Percentiles rank a stretch among this genome's conserved stretches.
These are phyloP conservation scores for Sporodiniella umbellata DNA, from an alignment of 371 early-diverging fungal species.

Conservation along the genomic window DNA sequence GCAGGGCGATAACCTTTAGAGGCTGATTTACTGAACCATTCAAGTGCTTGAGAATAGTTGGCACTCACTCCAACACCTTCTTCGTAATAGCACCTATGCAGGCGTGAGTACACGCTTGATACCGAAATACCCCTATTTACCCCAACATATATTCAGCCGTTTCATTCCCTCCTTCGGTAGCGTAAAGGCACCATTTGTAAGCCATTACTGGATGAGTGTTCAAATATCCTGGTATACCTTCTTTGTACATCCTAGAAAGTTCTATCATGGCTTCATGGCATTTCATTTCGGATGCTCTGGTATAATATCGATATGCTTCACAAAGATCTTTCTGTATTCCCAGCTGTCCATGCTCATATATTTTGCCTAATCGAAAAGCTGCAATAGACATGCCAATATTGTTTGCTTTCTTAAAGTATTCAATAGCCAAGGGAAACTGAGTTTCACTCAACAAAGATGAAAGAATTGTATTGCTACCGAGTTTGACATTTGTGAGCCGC, in stretches of 20 bases:
- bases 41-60: constrained; percentile 17
- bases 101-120: background rate
- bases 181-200: constrained; percentile 38
- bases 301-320: constrained; percentile 30
- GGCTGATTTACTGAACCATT: constrained; percentile 27
- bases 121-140: constrained; percentile 12
- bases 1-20: constrained; percentile 28
- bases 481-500: background rate
- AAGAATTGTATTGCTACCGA: background rate
- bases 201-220: constrained; percentile 25
- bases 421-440: constrained; percentile 16
- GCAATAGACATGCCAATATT: constrained; percentile 20
- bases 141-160: constrained; percentile 40
- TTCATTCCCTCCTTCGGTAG: constrained; percentile 29
- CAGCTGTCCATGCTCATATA: constrained; percentile 18
- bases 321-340: constrained; percentile 8
- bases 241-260: constrained; percentile 25
- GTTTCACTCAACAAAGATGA: constrained; percentile 2
- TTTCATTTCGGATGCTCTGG: constrained; percentile 33
- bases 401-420: constrained; percentile 32
- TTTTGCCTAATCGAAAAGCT: constrained; percentile 25
- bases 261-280: constrained; percentile 36
- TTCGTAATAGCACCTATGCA: constrained; percentile 22
- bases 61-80: constrained; percentile 22
- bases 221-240: constrained; percentile 28